Conservation (phyloP, 805 yeast genomes). For the Ogataea allantospora region DNA sequence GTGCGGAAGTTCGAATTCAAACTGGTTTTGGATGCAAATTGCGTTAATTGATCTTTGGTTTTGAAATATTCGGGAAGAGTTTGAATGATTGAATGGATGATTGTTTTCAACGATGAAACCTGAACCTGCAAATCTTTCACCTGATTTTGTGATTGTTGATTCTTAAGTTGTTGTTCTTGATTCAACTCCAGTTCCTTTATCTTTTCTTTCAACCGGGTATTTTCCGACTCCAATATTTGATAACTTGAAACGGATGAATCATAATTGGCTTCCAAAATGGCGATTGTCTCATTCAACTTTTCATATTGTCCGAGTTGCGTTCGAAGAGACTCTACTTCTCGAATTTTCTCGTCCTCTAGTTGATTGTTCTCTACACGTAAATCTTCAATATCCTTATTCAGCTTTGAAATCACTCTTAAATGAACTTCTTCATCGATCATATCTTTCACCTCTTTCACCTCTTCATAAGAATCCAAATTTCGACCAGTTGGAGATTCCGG, state of each 20-base stretch:
- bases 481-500: slow-evolving; percentile 21
- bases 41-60: slow-evolving; percentile 10
- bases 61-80: slow-evolving; percentile 12
- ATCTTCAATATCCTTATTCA: slow-evolving; percentile 12
- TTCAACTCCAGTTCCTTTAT: neutral
- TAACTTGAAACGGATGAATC: slow-evolving; percentile 10
- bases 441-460: slow-evolving; percentile 9
- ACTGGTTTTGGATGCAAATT: slow-evolving; percentile 1
- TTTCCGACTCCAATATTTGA: slow-evolving; percentile 1
- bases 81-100: slow-evolving; percentile 4
- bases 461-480: slow-evolving; percentile 11
- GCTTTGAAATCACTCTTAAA: slow-evolving; percentile 12
- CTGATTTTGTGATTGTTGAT: neutral
- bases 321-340: neutral
- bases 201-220: slow-evolving; percentile 1
- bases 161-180: neutral
- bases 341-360: slow-evolving; percentile 5
- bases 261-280: slow-evolving; percentile 12
- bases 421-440: slow-evolving; percentile 11
- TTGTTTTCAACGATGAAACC: slow-evolving; percentile 4
- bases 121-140: neutral
- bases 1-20: neutral
- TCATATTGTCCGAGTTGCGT: slow-evolving; percentile 11
- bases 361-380: slow-evolving; percentile 16
- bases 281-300: slow-evolving; percentile 4